Base-by-base conservation (phyloP, 495 filamentous ascomycete genomes). In the Niebla homalea region DNA sequence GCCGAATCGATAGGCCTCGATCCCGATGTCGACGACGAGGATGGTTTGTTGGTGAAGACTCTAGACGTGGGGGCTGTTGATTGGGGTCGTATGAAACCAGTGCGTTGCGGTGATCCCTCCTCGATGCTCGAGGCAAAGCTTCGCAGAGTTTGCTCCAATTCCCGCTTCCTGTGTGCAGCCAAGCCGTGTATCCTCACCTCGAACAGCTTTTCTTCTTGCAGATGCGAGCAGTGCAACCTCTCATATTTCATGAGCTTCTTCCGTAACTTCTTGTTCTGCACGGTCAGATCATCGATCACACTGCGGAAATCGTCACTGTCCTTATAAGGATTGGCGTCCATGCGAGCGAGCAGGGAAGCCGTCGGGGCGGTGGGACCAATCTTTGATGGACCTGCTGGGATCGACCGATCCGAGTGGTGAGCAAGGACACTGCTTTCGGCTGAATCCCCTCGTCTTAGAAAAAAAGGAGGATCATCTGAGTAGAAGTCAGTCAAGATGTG, bases 141-240 rank as follows among this genome's bases (percentile, higher is more conserved):
- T 38, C 75, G 74, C 11, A 90, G 64, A 1, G 75, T 74, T n/a
- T 78, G 72, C 59, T 89, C 85, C 29, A 90, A 64, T 55, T 89
- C 83, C 23, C 77, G 70, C 57, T 82, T 87, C 63, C 82, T 85
- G 36, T 74, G 67, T 25, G 64, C 62, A 6, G 81, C 71, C 32
- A 90, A 64, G 3, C 77, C 78, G 58, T 89, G 83, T 29, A 87
- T 69, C 55, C 81, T 76, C 42, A 90, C 74, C 60, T 89, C 86
- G 55, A 89, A 87, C 3, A 89, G 65, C 54, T 81, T 85, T 16
- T 89, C 84, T 26, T 70, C 61, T 23, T 75, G 62, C 46, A 86
- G 62, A 52, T 77, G 71, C 29, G 75, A 66, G 29, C 76, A 74
- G 12, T 82, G 75, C 50, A 77, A 60, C 43, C 73, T 77, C 60